These are phyloP conservation scores for Orbilia ellipsospora DNA, from an alignment of 2,329 filamentous ascomycete species.

Conservation along the genomic window DNA sequence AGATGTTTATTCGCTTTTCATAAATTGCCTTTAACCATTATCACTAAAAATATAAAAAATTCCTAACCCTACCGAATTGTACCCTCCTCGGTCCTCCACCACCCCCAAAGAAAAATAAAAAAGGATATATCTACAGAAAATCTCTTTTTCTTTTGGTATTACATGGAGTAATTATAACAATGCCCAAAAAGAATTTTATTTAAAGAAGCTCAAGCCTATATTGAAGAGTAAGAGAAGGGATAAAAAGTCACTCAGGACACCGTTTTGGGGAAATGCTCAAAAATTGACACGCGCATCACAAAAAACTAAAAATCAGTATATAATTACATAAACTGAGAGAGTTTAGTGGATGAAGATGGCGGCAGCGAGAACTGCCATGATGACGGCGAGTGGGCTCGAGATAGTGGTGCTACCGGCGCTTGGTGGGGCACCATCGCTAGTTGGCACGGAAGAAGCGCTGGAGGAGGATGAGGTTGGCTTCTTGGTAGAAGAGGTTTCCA, in stretches of 20 bases:
- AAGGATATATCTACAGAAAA: constrained; percentile 48
- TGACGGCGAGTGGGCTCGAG: constrained; percentile 52
- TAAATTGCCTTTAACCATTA: constrained; percentile 24
- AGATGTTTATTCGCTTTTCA: constrained; percentile 31
- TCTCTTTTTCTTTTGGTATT: constrained; percentile 23
- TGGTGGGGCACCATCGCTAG: constrained; percentile 29
- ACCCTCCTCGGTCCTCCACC: not conserved
- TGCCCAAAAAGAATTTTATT: constrained; percentile 8
- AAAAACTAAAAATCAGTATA: constrained; percentile 3
- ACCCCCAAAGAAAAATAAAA: constrained; percentile 26
- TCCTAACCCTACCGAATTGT: constrained; percentile 14
- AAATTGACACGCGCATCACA: constrained; percentile 23
- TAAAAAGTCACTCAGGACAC: constrained; percentile 33
- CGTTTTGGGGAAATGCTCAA: constrained; percentile 33
- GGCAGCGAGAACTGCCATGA: constrained; percentile 52
- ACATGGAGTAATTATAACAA: constrained; percentile 2
- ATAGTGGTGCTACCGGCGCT: constrained; percentile 41
- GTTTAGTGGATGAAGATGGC: constrained; percentile 53
- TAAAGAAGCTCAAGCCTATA: constrained; percentile 11
- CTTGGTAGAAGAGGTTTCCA: constrained; percentile 25
- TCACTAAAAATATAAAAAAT: constrained; percentile 27
- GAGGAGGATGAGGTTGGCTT: not conserved
- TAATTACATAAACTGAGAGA: not conserved
- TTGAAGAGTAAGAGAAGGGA: constrained; percentile 8
- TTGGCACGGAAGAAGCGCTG: constrained; percentile 1